Evolutionary conservation across 2,329 filamentous ascomycete species (phyloP), one percentile per base, ranked within the genome.

Genomic region (Colletotrichum liaoningense): DNA sequence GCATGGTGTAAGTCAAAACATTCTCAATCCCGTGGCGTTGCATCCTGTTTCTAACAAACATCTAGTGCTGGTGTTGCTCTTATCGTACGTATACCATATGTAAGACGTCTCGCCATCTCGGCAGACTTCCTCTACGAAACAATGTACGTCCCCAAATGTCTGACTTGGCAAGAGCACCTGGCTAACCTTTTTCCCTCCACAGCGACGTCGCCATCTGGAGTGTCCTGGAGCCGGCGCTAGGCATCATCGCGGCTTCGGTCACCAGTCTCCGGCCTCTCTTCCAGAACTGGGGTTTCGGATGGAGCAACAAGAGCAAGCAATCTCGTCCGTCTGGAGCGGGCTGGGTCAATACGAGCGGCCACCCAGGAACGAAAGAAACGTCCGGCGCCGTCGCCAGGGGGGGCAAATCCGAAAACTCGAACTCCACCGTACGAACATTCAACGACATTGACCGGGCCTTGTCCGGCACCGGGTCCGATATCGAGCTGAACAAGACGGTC

Each of bases 1-100:
- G 84, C 14, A 83, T 87, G 72, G 77, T 89, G 86, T 88, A 79
- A 78, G 83, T 78, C 5, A 8, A 42, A 9, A 42, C 1, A 4
- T 5, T 6, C n/a, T 3, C 5, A 6, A 6, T 11, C 28, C 9
- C 1, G 16, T n/a, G 0, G 4, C 8, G 24, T 9, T 28, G 24
- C 58, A n/a, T 9, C 57, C 11, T n/a, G 5, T 12, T 38, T 30
- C 60, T 46, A 69, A 77, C 5, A 73, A 24, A 24, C n/a, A 9
- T 1, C 6, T 55, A 85, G 84, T 56, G 83, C 83, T 28, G 83
- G 83, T 2, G 75, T 83, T 11, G 82, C 83, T 8, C 78, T 85
- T 16, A 77, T 85, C 6, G 75, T 84, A 12, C 83, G 84, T 7
- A 81, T 85, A 22, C 76, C 79, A 1, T 83, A 80, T 54, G 71